Base-by-base conservation (phyloP, 371 early-diverging fungal species). In the Blastocladiella emersonii region DNA sequence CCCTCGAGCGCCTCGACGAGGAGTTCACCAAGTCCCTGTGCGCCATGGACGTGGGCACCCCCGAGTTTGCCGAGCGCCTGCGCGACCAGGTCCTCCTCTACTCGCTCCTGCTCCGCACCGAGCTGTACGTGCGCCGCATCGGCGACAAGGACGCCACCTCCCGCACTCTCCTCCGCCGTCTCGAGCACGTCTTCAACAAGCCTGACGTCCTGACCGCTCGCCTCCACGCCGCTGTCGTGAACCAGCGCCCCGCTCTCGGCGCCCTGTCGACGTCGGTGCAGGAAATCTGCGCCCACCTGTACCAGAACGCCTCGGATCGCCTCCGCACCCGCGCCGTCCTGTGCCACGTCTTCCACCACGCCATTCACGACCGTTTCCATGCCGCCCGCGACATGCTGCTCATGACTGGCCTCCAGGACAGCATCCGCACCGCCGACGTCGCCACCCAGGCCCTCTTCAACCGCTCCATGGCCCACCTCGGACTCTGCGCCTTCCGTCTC, bases 141-240 rank as follows among this genome's bases (percentile, higher is more conserved):
- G 70, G 77, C 62, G 77, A 85, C 70, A 76, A 76, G 43, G 81
- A 76, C 55, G 78, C 78, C 66, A 68, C 84, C 68, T 83, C 87
- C 65, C 78, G 87, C 68, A 84, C 86, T 8, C 74, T 91, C 48
- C 84, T 92, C 78, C 84, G 93, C 65, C 84, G 94, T 45, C 76
- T 97, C 65, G 95, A 96, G 74, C 97, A 95, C 74, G 70, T 96
- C 65, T 95, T 96, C 85, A 93, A 90, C 83, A 95, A 95, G 84
- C 79, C 84, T 45, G 82, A 82, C 68, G 61, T 66, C 48, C 79
- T 86, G 66, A 76, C 82, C 63, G 63, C 70, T 43, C 71, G 8
- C 30, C 17, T 44, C 32, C 44, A 55, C 37, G 27, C 23, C 25
- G 3, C 3, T 25, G 34, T 61, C 19, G 30, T 44, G 3, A 4